Evolutionary conservation across 2,329 filamentous ascomycete species (phyloP), one percentile per base, ranked within the genome.

Genomic region (Verticillium albo-atrum): DNA sequence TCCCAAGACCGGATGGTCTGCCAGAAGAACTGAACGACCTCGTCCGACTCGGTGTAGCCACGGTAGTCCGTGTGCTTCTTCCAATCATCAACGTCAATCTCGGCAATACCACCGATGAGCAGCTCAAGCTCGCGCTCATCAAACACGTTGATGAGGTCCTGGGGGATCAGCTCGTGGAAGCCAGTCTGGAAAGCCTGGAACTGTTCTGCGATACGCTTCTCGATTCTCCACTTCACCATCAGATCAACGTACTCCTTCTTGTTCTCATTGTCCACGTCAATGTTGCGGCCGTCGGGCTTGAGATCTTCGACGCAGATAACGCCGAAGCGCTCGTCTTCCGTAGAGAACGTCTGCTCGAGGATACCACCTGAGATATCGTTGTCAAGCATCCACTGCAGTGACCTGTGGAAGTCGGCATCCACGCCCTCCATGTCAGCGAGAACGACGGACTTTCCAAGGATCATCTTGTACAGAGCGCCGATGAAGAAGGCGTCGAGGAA

Each of bases 41-140:
- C 92, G 69, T 99, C 95, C 60, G 89, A 92, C 77, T 99, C 95
- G 10, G 96, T 97, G 82, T 99, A 99, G 58, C 95, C 95, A 68
- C 95, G 90, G 77, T 99, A 99, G 72, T 99, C 95, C 54, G 95
- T 99, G 78, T 99, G 95, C 82, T 99, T 99, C 89, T 99, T 98
- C 95, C 95, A 99, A 77, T 99, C 95, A 62, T 99, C 95, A 17
- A 99, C 94, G 70, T 99, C 95, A 67, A 99, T 99, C 77, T 99
- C 95, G n/a, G 95, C 95, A 68, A 99, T 99, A 83, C 95, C 95
- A 66, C 95, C 95, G 71, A 99, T 98, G 67, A 99, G 83, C 66
- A 99, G 79, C 77, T 99, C 95, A 54, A 99, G 82, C 76, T 99
- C 95, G 69, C 95, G 90, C 81, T 99, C 95, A 71, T 99, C 95